Percentiles rank a stretch among this genome's conserved stretches.
Conservation (phyloP, 116 monocot species). For the Posidonia oceanica region DNA sequence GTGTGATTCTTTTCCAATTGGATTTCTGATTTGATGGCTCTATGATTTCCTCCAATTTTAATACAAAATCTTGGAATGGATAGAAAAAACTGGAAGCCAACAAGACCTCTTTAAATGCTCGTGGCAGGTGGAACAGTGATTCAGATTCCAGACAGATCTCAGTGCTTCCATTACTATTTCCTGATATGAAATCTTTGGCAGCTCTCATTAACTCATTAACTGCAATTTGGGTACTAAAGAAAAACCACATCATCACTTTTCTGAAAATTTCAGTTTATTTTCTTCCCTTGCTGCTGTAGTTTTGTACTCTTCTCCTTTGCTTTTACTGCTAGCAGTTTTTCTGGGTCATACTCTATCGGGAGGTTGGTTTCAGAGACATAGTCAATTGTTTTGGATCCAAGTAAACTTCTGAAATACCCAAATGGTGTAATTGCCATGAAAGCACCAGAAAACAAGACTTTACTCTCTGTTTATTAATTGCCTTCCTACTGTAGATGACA, state of each 20-base stretch:
- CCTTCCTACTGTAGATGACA: not conserved
- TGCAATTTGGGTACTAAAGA: no score
- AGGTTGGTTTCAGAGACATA: no score
- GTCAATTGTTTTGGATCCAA: no score
- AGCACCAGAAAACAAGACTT: not conserved
- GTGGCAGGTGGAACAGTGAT: not conserved
- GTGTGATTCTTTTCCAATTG: not conserved
- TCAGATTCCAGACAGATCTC: not conserved
- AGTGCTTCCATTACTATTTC: not conserved
- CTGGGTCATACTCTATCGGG: no score
- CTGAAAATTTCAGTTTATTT: no score
- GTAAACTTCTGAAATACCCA: not conserved
- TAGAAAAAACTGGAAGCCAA: not conserved
- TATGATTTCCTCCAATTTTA: not conserved
- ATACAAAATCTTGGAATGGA: not conserved
- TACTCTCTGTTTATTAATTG: not conserved
- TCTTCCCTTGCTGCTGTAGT: no score
- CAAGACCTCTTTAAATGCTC: not conserved
- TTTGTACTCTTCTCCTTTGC: no score
- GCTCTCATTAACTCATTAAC: not conserved
- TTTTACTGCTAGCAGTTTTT: no score
- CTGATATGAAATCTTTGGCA: not conserved
- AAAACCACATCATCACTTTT: no score
- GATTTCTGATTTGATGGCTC: not conserved
- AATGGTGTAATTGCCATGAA: not conserved